Evolutionary conservation across 345 rosid species (phyloP).

Genomic region (Citrus unshiu): DNA sequence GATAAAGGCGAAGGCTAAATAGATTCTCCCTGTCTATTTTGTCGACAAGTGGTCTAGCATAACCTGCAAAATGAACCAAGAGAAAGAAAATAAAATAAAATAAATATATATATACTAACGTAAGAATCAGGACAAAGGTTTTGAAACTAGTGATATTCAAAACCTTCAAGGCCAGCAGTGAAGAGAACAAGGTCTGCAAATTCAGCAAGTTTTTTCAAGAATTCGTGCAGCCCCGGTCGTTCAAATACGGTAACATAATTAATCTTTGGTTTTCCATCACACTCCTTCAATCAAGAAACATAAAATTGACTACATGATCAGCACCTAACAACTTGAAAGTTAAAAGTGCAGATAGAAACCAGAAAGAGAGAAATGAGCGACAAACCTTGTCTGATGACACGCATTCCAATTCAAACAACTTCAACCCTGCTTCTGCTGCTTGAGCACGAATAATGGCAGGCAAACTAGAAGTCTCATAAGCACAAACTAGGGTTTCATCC

Average conservation of each 20-base stretch:
- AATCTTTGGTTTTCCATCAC: constrained; percentile 38
- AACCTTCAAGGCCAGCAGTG: constrained; percentile 64
- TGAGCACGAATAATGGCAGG: constrained; percentile 37
- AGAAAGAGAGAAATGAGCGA: not conserved
- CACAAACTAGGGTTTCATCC: constrained; percentile 66
- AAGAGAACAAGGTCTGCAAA: constrained; percentile 56
- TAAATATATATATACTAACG: not conserved
- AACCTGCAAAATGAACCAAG: constrained; percentile 31
- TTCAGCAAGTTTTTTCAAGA: constrained; percentile 40
- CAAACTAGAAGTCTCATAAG: constrained; percentile 56
- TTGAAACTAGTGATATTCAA: not conserved
- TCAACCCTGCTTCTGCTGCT: constrained; percentile 53
- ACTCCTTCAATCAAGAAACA: constrained; percentile 33
- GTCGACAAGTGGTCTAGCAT: constrained; percentile 60
- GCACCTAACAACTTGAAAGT: not conserved
- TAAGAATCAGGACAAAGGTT: not conserved
- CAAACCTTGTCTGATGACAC: constrained; percentile 49
- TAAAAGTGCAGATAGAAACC: not conserved
- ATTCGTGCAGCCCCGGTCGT: constrained; percentile 56
- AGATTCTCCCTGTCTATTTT: constrained; percentile 44
- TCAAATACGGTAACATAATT: constrained; percentile 54
- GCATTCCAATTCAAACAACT: constrained; percentile 63
- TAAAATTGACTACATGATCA: not conserved
- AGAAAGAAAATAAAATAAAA: not conserved
- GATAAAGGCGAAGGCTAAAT: constrained; percentile 48